phyloP scores from a whole-genome alignment of 148 eudicot genomes.

The Rhododendron kiyosumense region DNA sequence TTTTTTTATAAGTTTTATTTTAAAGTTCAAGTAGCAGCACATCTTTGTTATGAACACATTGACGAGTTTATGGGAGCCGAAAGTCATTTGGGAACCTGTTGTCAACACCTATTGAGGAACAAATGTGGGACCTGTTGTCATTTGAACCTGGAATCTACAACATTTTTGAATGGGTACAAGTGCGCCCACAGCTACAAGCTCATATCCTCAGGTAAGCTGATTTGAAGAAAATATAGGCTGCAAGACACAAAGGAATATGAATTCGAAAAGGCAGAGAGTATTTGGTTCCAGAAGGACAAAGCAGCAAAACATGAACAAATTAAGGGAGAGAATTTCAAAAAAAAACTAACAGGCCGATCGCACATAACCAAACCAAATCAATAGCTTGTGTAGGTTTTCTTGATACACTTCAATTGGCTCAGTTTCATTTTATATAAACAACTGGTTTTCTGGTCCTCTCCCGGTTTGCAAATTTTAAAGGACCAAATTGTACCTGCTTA shows the following conservation, averaged over 20 bases:
- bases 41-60: not conserved
- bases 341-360: not conserved
- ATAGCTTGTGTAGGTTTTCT: not conserved
- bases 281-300: not conserved
- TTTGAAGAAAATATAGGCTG: slow-evolving; percentile 47
- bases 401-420: not conserved
- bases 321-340: not conserved
- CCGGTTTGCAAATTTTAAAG: not conserved
- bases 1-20: not conserved
- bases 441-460: not conserved
- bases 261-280: not conserved
- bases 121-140: not conserved
- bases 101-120: not conserved
- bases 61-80: not conserved
- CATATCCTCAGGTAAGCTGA: slow-evolving; percentile 41
- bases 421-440: not conserved
- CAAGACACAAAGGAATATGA: slow-evolving; percentile 5
- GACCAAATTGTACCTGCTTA: not conserved
- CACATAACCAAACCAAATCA: not conserved
- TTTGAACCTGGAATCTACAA: slow-evolving; percentile 1
- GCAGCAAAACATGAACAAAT: not conserved
- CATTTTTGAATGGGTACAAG: not conserved
- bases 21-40: not conserved
- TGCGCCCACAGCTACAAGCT: slow-evolving; percentile 25
- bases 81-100: not conserved